Conservation (phyloP, 139 green algal species). For the Ostreobium quekettii region DNA sequence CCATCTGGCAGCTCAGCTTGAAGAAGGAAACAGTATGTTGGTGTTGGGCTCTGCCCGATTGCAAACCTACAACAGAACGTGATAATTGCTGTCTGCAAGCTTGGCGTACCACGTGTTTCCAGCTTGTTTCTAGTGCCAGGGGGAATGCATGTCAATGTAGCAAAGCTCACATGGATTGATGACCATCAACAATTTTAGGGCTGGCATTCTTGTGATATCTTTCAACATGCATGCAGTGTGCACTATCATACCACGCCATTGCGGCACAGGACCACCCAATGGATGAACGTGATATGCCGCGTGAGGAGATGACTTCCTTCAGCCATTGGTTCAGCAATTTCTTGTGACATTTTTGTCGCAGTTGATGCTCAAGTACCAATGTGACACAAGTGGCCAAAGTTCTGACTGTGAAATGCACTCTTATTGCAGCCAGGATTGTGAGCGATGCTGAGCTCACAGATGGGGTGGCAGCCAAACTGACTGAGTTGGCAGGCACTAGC, state of each 20-base stretch:
- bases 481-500: neutral
- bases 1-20: conserved; percentile 49
- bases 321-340: neutral
- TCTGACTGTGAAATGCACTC: no score
- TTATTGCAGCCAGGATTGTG: no score
- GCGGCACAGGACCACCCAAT: no score
- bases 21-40: neutral
- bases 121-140: neutral
- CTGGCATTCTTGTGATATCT: no score
- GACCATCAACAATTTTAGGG: no score
- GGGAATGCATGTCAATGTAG: no score
- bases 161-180: no score
- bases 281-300: no score
- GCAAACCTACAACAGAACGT: neutral
- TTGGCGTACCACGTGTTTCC: neutral
- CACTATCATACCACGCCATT: no score
- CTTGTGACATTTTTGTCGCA: neutral
- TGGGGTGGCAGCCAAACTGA: neutral
- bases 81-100: neutral
- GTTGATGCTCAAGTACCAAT: neutral
- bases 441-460: no score
- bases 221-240: no score
- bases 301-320: no score
- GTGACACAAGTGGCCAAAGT: neutral
- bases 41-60: neutral